These are phyloP conservation scores for Suhomyces faveliae DNA, from an alignment of 805 yeast genomes.

Conservation along the genomic window DNA sequence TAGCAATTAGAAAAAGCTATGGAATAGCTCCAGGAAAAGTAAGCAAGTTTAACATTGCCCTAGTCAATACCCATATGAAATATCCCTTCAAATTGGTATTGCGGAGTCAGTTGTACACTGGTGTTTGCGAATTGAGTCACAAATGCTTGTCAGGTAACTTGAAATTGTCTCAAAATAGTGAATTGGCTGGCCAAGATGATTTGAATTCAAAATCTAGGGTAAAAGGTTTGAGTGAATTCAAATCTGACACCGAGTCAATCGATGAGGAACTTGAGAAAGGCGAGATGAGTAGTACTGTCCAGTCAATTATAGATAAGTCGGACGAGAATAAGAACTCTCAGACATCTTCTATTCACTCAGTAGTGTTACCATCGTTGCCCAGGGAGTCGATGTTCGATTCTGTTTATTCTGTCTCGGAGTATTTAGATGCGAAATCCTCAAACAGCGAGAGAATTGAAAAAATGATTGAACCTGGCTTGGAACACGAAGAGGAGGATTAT, in stretches of 20 bases:
- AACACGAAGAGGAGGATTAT: slow-evolving; percentile 24
- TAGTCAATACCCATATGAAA: slow-evolving; percentile 31
- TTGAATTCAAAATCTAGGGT: neutral
- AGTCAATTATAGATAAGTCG: neutral
- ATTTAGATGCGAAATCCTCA: slow-evolving; percentile 21
- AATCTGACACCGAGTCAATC: slow-evolving; percentile 3
- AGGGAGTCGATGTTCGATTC: slow-evolving; percentile 21
- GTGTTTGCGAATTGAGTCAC: slow-evolving; percentile 22
- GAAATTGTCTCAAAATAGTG: slow-evolving; percentile 7
- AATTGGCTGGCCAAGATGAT: neutral
- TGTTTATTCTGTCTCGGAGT: slow-evolving; percentile 15
- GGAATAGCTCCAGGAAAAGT: slow-evolving; percentile 32
- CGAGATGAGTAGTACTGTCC: neutral
- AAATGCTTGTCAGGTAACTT: slow-evolving; percentile 24
- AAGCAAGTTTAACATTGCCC: slow-evolving; percentile 33
- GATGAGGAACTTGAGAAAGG: neutral
- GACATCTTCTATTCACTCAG: slow-evolving; percentile 22
- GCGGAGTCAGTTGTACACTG: slow-evolving; percentile 18
- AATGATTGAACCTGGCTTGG: neutral
- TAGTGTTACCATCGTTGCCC: slow-evolving; percentile 32
- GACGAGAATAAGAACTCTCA: neutral
- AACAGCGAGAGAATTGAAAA: slow-evolving; percentile 6
- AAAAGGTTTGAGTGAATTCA: neutral
- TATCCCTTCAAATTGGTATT: slow-evolving; percentile 33
- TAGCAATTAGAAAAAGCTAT: slow-evolving; percentile 29